phyloP scores from a whole-genome alignment of 441 rosid genomes.

The Iberis amara region DNA sequence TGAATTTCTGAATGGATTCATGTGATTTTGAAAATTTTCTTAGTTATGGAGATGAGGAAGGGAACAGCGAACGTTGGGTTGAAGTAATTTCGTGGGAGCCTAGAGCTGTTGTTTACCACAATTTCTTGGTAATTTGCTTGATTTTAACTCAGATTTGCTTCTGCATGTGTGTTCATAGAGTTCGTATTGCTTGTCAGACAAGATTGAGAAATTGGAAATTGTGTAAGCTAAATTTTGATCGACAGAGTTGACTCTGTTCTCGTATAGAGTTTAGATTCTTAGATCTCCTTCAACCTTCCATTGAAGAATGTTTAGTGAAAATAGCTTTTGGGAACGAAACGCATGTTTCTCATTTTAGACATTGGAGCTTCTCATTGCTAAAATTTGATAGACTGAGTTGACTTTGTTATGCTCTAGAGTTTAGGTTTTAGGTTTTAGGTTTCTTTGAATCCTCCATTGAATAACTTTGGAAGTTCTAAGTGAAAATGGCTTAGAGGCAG shows the following conservation, averaged over 20 bases:
- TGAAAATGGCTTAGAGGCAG: constrained; percentile 10
- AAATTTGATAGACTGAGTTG: neutral
- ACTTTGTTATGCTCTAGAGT: too few species aligned
- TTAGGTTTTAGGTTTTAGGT: constrained; percentile 3
- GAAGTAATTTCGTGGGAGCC: constrained; percentile 97
- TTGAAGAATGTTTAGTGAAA: neutral
- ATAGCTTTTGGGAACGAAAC: neutral
- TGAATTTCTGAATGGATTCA: neutral
- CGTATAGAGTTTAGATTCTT: neutral
- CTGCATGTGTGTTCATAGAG: neutral
- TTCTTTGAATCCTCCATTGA: constrained; percentile 5
- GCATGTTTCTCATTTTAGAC: neutral
- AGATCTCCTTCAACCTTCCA: neutral
- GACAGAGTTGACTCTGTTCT: neutral
- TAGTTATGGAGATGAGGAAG: constrained; percentile 36
- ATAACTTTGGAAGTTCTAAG: neutral
- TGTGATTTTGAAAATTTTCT: neutral
- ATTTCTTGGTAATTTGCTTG: constrained; percentile 56
- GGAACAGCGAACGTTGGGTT: constrained; percentile 59
- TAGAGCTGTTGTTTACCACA: constrained; percentile 74
- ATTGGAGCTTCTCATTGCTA: neutral
- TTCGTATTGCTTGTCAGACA: too few species aligned
- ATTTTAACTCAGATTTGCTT: neutral
- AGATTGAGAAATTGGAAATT: neutral
- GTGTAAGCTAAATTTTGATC: neutral